These are phyloP conservation scores for Marasmius sp. DNA, from an alignment of 1,284 basidiomycete genomes.

Conservation along the genomic window DNA sequence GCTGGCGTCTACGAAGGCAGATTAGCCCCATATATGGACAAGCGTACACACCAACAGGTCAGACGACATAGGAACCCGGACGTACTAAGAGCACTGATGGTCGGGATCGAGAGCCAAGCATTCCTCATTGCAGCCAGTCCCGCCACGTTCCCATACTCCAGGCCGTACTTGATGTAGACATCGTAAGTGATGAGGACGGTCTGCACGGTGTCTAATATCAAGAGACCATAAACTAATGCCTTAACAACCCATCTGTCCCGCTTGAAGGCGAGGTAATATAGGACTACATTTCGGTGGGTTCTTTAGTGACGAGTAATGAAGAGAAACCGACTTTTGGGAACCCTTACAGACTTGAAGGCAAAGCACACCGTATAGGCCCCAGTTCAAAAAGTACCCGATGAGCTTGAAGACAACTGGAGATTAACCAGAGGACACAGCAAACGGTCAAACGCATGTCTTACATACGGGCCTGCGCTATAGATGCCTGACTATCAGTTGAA, in stretches of 20 bases:
- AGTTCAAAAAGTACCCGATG: constrained; percentile 23
- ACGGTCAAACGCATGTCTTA: not conserved
- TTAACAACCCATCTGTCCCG: constrained; percentile 19
- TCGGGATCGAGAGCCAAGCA: constrained; percentile 20
- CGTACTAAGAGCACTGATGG: constrained; percentile 24
- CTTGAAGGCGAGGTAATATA: constrained; percentile 22
- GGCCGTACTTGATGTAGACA: constrained; percentile 21
- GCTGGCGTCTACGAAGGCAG: not conserved
- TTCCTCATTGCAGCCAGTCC: constrained; percentile 20
- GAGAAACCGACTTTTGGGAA: not conserved
- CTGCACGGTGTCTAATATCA: constrained; percentile 20
- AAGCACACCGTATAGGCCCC: constrained; percentile 21
- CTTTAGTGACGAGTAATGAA: not conserved
- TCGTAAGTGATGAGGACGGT: constrained; percentile 20
- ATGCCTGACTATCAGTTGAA: not conserved
- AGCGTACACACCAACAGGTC: not conserved
- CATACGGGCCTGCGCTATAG: not conserved
- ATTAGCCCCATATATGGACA: no score
- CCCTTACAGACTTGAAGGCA: constrained; percentile 23
- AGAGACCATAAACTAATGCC: constrained; percentile 21
- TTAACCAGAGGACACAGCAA: not conserved
- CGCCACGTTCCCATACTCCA: constrained; percentile 19
- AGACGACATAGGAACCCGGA: not conserved
- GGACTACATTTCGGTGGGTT: constrained; percentile 10
- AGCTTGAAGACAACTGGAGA: constrained; percentile 9